Conservation (phyloP, 2,329 filamentous ascomycete genomes). For the Plectosphaerella cucumerina region DNA sequence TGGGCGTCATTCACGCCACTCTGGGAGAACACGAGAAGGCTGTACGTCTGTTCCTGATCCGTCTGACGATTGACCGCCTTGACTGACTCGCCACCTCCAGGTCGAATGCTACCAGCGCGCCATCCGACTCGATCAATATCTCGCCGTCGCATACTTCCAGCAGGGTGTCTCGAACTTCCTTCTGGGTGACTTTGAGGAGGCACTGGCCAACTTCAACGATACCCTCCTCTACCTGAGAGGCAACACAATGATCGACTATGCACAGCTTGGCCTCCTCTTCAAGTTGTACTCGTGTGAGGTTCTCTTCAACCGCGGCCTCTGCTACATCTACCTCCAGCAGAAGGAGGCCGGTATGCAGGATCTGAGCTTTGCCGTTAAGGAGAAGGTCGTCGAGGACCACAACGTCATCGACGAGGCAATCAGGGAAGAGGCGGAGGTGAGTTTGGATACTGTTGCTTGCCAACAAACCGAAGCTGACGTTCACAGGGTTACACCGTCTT, state of each 20-base stretch:
- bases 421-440: slow-evolving; percentile 82
- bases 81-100: slow-evolving; percentile 39
- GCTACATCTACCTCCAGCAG: slow-evolving; percentile 95
- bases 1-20: slow-evolving; percentile 95
- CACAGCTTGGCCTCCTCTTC: slow-evolving; percentile 92
- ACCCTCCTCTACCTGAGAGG: slow-evolving; percentile 90
- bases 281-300: slow-evolving; percentile 97
- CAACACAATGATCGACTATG: slow-evolving; percentile 97
- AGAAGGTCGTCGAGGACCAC: slow-evolving; percentile 94
- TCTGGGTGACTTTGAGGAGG: slow-evolving; percentile 94
- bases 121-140: slow-evolving; percentile 85
- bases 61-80: background rate
- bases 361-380: slow-evolving; percentile 83
- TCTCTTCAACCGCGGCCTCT: slow-evolving; percentile 92
- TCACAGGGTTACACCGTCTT: slow-evolving; percentile 92
- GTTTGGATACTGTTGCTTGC: slow-evolving; percentile 12
- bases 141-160: slow-evolving; percentile 97
- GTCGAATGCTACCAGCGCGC: slow-evolving; percentile 94
- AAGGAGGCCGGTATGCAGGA: slow-evolving; percentile 88
- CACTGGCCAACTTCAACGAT: slow-evolving; percentile 97
- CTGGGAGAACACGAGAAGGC: slow-evolving; percentile 94
- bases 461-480: slow-evolving; percentile 1
- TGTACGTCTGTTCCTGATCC: slow-evolving; percentile 49
- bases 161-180: slow-evolving; percentile 98
- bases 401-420: slow-evolving; percentile 98